Evolutionary conservation across 2,329 filamentous ascomycete species (phyloP), one percentile per base, ranked within the genome.

Genomic region (Pestalotiopsis sp.): DNA sequence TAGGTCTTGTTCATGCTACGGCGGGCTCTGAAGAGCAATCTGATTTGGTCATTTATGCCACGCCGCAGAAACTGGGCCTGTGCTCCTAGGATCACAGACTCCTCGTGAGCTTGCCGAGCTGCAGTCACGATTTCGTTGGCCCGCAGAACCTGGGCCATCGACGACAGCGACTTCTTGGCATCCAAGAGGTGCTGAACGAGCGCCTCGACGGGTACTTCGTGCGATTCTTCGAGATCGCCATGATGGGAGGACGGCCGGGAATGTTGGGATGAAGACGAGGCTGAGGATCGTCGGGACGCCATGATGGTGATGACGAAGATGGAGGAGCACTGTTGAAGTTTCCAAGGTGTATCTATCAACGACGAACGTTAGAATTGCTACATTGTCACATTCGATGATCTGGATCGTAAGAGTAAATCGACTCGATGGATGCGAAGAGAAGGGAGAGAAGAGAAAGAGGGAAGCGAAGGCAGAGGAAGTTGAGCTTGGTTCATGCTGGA

Each of bases 101-200:
- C 92, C 77, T 97, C 93, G 72, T 97, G 86, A 41, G 93, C 88
- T 40, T 86, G 83, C 41, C 94, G 91, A 4, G 94, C 93, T 14
- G 89, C 85, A 23, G 89, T 93, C 59, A 96, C 92, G 68, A 98
- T 90, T 76, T 97, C 92, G 77, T 96, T 95, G 72, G 94, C 95
- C 69, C 93, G 92, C 78, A 93, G 91, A 65, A 98, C 93, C 70
- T 93, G 90, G 57, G 86, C 89, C 78, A 97, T 94, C 12, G 94
- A 94, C 17, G 92, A 93, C 4, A 98, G 87, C 1, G 95, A 95
- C 59, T 93, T 90, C 79, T 98, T 98, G 9, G 95, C 93, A 38
- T 92, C 91, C 56, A 98, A 89, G 45, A 98, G 91, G 81, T 97
- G 91, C 66, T 90, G 88, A 68, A 98, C 93, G 58, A 98, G 89